phyloP scores from a whole-genome alignment of 2,329 filamentous ascomycete genomes.

The Colletotrichum euphorbiae region DNA sequence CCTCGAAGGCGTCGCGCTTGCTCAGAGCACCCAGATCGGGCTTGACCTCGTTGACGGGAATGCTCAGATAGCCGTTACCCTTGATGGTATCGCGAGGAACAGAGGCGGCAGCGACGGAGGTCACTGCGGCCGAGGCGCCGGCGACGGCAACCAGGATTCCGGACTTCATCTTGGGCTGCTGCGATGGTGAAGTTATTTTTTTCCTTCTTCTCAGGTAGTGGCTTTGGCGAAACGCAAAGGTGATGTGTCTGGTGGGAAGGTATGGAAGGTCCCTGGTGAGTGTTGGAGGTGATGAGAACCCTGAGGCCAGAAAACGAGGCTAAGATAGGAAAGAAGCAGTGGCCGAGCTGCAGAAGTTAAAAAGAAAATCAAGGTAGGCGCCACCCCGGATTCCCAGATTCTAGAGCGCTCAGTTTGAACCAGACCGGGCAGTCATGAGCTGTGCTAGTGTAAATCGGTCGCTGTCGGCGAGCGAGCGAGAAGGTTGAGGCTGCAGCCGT shows the following conservation, averaged over 20 bases:
- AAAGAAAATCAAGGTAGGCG: constrained; percentile 10
- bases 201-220: background rate
- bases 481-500: constrained; percentile 18
- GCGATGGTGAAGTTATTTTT: background rate
- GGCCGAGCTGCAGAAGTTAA: constrained; percentile 8
- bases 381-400: constrained; percentile 23
- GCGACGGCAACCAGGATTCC: constrained; percentile 12
- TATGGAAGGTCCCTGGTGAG: constrained; percentile 5
- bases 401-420: constrained; percentile 23
- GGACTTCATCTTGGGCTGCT: constrained; percentile 25
- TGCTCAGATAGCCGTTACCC: constrained; percentile 52
- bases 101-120: constrained; percentile 23
- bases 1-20: constrained; percentile 44
- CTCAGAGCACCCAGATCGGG: constrained; percentile 19
- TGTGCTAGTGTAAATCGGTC: constrained; percentile 21
- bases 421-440: constrained; percentile 5
- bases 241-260: background rate
- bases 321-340: background rate
- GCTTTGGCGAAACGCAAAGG: constrained; percentile 15
- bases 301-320: constrained; percentile 20
- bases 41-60: constrained; percentile 47
- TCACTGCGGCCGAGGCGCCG: constrained; percentile 24
- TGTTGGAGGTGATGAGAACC: constrained; percentile 20
- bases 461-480: background rate
- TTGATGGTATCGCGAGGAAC: constrained; percentile 46